Evolutionary conservation across 2,329 filamentous ascomycete species (phyloP).

Genomic region (Fusarium napiforme): DNA sequence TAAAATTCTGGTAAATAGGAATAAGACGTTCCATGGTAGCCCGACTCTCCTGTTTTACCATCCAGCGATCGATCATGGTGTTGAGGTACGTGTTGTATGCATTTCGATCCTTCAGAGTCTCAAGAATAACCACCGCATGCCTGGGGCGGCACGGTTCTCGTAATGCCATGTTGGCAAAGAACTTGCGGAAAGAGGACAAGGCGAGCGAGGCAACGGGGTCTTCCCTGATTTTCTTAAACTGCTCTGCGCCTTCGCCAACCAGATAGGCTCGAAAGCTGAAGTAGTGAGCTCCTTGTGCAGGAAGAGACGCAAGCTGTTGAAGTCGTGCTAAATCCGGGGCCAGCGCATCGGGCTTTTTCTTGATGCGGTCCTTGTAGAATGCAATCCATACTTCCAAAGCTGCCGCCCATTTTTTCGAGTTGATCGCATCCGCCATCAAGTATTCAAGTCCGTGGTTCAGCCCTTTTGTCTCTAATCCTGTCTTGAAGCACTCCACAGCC

Average conservation of each 20-base stretch:
- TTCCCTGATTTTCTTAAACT: constrained; percentile 39
- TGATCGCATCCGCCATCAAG: constrained; percentile 56
- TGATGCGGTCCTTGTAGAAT: constrained; percentile 44
- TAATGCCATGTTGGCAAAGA: constrained; percentile 48
- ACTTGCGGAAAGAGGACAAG: constrained; percentile 45
- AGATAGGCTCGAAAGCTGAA: constrained; percentile 51
- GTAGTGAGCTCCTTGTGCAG: constrained; percentile 47
- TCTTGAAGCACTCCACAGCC: constrained; percentile 56
- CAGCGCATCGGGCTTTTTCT: not conserved
- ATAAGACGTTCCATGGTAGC: constrained; percentile 49
- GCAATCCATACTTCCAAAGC: constrained; percentile 52
- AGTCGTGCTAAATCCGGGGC: constrained; percentile 31
- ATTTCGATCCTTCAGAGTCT: constrained; percentile 50
- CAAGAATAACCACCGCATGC: constrained; percentile 54
- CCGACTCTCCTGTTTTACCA: constrained; percentile 42
- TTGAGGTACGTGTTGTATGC: constrained; percentile 59
- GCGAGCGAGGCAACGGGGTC: constrained; percentile 36
- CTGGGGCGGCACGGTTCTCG: constrained; percentile 49
- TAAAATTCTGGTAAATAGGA: constrained; percentile 59
- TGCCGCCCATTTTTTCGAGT: constrained; percentile 49
- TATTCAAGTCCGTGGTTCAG: constrained; percentile 57
- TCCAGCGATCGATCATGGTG: constrained; percentile 46
- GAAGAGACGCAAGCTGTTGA: constrained; percentile 41
- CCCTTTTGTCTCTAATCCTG: constrained; percentile 49
- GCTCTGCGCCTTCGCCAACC: constrained; percentile 40